Conservation (phyloP, 75 land plant genomes). For the Selaginella moellendorffii region DNA sequence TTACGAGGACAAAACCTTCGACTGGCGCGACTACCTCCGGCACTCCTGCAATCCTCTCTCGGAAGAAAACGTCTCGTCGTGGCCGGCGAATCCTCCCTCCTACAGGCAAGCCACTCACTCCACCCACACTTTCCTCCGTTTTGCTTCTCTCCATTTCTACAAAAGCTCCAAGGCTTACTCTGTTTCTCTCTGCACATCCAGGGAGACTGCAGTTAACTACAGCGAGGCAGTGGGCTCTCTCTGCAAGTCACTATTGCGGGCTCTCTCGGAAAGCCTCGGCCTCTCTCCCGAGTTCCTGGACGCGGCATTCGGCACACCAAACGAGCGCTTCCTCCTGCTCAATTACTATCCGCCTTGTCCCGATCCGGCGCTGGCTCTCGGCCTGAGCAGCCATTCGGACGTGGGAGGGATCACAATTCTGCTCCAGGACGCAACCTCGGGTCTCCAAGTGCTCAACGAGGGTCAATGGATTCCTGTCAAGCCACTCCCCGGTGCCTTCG, state of each 20-base stretch:
- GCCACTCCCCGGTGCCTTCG: conserved; percentile 35
- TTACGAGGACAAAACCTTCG: neutral
- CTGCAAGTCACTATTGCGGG: neutral
- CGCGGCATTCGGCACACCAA: neutral
- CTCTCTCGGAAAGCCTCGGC: neutral
- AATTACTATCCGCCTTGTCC: conserved; percentile 71
- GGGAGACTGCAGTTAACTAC: conserved; percentile 4
- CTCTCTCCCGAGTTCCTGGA: neutral
- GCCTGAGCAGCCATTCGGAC: conserved; percentile 54
- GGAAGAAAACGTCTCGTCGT: conserved; percentile 29
- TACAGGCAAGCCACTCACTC: neutral
- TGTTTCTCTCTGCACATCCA: neutral
- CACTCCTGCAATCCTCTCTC: conserved; percentile 26
- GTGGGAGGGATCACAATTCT: conserved; percentile 51
- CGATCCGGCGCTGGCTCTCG: conserved; percentile 25
- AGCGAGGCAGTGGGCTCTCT: neutral
- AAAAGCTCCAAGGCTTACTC: neutral
- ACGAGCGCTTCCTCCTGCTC: conserved; percentile 27
- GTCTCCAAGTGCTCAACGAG: conserved; percentile 52
- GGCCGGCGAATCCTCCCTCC: conserved; percentile 16
- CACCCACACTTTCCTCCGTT: neutral
- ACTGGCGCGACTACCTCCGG: conserved; percentile 18
- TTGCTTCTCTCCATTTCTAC: neutral
- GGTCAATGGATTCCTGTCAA: conserved; percentile 54
- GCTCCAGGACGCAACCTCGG: conserved; percentile 56